phyloP scores from a whole-genome alignment of 306 rosid species.

The Vigna hirtella region DNA sequence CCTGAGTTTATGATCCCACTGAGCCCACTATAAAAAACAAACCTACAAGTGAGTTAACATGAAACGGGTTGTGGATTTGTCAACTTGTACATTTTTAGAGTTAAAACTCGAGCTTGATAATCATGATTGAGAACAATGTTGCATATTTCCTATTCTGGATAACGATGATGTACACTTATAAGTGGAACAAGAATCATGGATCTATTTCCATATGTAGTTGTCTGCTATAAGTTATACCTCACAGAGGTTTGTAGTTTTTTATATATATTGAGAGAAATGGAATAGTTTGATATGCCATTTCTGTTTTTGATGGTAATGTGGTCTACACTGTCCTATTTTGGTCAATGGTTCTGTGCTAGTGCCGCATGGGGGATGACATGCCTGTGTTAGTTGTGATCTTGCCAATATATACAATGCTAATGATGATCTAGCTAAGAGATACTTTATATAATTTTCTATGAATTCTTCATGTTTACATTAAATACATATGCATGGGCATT shows the following conservation, averaged over 20 bases:
- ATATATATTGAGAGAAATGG: no score
- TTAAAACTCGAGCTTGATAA: no score
- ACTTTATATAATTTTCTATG: conserved; percentile 30
- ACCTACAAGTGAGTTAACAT: no score
- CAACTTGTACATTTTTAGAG: no score
- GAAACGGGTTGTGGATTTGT: no score
- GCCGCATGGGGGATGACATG: conserved; percentile 12
- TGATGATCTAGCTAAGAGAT: conserved; percentile 25
- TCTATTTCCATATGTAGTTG: conserved; percentile 13
- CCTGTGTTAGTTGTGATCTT: conserved; percentile 12
- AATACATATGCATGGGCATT: conserved; percentile 20
- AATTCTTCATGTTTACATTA: conserved; percentile 10
- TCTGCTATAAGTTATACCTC: neutral
- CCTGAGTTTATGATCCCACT: no score
- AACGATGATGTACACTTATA: conserved; percentile 4
- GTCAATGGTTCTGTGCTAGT: conserved; percentile 4
- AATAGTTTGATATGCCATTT: no score
- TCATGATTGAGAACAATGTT: no score
- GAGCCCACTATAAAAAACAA: no score
- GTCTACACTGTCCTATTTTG: conserved; percentile 2
- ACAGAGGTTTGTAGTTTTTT: neutral
- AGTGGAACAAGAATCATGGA: conserved; percentile 5
- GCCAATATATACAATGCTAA: neutral
- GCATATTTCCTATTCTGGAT: conserved; percentile 16
- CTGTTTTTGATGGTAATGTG: neutral